These are phyloP conservation scores for Daedaleopsis nitida DNA, from an alignment of 768 basidiomycete species.

Conservation along the genomic window DNA sequence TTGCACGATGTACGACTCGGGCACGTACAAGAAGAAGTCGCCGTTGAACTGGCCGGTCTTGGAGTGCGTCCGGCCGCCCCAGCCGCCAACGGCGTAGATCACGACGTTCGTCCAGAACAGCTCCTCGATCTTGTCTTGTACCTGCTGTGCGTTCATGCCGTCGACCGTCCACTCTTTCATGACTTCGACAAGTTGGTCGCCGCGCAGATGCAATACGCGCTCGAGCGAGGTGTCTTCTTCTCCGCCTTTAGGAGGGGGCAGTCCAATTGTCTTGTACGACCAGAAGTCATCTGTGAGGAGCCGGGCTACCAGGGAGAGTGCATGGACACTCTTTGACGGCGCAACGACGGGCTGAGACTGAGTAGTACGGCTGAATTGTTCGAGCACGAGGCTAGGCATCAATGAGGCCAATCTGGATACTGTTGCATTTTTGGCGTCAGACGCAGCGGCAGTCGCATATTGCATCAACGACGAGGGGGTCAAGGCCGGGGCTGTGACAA, in stretches of 20 bases:
- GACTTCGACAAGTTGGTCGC: conserved; percentile 10
- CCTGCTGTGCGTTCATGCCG: conserved; percentile 28
- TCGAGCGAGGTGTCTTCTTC: conserved; percentile 18
- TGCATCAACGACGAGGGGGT: conserved; percentile 11
- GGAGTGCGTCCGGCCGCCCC: conserved; percentile 41
- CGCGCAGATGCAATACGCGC: conserved; percentile 9
- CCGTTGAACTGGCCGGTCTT: conserved; percentile 40
- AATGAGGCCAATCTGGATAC: conserved; percentile 9
- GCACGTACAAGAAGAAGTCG: conserved; percentile 60
- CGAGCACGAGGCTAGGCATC: conserved; percentile 13
- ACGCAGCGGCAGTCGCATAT: conserved; percentile 42
- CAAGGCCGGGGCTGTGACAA: conserved; percentile 5
- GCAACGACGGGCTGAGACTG: neutral
- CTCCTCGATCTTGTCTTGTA: conserved; percentile 63
- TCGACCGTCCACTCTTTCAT: conserved; percentile 22
- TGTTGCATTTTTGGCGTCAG: conserved; percentile 4
- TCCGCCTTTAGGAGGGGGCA: conserved; percentile 10
- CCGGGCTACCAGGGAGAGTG: conserved; percentile 17
- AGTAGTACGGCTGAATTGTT: neutral
- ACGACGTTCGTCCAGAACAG: conserved; percentile 54
- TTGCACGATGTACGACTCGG: neutral
- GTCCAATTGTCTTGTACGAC: conserved; percentile 11
- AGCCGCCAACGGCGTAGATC: conserved; percentile 57
- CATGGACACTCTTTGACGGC: conserved; percentile 9
- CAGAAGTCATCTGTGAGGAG: conserved; percentile 19